These are phyloP conservation scores for Glaciozyma antarctica DNA, from an alignment of 768 basidiomycete genomes.

Conservation along the genomic window DNA sequence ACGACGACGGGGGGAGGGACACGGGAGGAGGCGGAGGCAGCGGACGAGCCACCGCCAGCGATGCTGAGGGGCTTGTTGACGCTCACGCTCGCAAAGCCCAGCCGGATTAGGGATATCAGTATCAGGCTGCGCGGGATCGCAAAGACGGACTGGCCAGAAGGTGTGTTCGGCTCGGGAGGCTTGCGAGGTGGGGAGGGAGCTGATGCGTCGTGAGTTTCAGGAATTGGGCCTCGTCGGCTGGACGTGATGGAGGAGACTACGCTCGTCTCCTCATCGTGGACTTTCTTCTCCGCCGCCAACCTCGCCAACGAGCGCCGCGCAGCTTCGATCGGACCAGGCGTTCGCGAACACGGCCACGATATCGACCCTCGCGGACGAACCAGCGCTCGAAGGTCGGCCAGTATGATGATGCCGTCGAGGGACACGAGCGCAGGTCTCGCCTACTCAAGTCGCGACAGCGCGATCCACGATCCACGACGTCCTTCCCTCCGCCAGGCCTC, in stretches of 20 bases:
- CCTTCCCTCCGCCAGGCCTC: not conserved
- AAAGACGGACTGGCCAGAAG: constrained; percentile 73
- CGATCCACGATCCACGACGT: constrained; percentile 11
- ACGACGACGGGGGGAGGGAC: constrained; percentile 3
- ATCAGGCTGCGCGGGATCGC: constrained; percentile 66
- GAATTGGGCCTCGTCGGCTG: constrained; percentile 60
- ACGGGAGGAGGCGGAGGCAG: not conserved
- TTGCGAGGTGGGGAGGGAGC: not conserved
- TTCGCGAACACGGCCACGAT: constrained; percentile 10
- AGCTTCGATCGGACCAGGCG: constrained; percentile 47
- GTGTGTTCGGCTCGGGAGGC: constrained; percentile 41
- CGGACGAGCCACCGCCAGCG: constrained; percentile 43
- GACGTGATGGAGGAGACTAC: constrained; percentile 70
- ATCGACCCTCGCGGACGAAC: constrained; percentile 11
- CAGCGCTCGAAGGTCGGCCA: constrained; percentile 11
- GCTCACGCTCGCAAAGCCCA: constrained; percentile 61
- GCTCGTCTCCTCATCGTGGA: constrained; percentile 59
- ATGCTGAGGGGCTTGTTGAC: constrained; percentile 59
- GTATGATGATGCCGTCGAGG: constrained; percentile 15
- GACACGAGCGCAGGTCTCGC: constrained; percentile 20
- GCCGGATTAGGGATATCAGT: constrained; percentile 73
- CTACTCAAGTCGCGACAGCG: constrained; percentile 18
- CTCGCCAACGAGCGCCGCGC: constrained; percentile 45
- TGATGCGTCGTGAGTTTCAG: constrained; percentile 34
- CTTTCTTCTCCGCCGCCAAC: constrained; percentile 59